These are phyloP conservation scores for Remersonia thermophila DNA, from an alignment of 2,329 filamentous ascomycete genomes.

Conservation along the genomic window DNA sequence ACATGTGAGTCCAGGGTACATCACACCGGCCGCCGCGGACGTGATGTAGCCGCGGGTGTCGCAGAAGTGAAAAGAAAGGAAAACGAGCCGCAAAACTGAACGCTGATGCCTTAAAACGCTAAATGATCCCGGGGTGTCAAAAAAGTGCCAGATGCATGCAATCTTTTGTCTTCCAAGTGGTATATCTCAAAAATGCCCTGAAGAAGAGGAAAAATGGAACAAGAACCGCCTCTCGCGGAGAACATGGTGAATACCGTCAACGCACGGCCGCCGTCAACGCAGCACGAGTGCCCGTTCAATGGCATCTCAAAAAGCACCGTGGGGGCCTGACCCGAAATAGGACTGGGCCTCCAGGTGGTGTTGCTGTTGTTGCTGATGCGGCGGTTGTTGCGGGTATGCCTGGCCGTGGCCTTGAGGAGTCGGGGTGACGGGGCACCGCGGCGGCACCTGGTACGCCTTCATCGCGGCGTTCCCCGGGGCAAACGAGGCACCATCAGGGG, in stretches of 20 bases:
- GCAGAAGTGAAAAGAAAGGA: constrained; percentile 17
- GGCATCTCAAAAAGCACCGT: too few relatives aligned
- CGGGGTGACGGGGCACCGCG: constrained; percentile 50
- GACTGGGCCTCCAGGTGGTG: constrained; percentile 34
- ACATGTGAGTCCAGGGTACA: constrained; percentile 5
- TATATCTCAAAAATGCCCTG: constrained; percentile 22
- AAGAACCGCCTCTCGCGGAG: constrained; percentile 24
- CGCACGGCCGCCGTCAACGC: background rate
- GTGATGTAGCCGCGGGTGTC: constrained; percentile 8
- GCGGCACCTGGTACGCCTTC: constrained; percentile 38
- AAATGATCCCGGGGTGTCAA: constrained; percentile 22
- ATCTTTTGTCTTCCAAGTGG: constrained; percentile 32
- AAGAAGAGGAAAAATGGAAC: constrained; percentile 13
- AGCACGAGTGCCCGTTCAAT: background rate
- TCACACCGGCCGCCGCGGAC: constrained; percentile 5
- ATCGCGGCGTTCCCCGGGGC: constrained; percentile 27
- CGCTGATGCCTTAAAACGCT: constrained; percentile 38
- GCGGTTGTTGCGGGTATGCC: constrained; percentile 19
- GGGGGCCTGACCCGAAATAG: constrained; percentile 26
- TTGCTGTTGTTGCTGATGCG: constrained; percentile 23
- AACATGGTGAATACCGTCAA: constrained; percentile 23
- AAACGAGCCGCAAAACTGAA: constrained; percentile 26
- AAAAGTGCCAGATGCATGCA: constrained; percentile 31
- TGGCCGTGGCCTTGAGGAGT: constrained; percentile 33
- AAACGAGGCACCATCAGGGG: constrained; percentile 56